phyloP scores from a whole-genome alignment of 352 stramenopile species.

The Globisporangium alternatum region DNA sequence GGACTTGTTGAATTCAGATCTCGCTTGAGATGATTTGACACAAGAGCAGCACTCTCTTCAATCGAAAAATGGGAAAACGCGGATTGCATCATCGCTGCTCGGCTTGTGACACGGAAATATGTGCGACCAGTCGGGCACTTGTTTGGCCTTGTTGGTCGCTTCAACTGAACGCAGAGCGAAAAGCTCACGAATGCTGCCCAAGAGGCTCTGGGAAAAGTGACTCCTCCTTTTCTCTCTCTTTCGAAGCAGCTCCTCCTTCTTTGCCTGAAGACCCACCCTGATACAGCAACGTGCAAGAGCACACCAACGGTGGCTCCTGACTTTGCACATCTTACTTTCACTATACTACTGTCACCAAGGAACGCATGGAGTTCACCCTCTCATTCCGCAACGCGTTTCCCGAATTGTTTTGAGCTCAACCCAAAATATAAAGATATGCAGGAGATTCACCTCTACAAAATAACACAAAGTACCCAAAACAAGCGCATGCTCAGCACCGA shows the following conservation, averaged over 20 bases:
- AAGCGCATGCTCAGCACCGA: neutral
- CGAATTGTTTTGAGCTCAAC: neutral
- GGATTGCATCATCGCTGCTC: neutral
- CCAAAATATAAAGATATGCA: neutral
- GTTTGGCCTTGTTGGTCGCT: too few species aligned
- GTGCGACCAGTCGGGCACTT: too few species aligned
- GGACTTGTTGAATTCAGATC: neutral
- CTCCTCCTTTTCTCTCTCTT: slow-evolving; percentile 7
- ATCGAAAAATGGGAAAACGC: too few species aligned
- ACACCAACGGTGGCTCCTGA: slow-evolving; percentile 4
- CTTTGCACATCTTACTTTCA: slow-evolving; percentile 4
- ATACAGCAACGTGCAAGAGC: neutral
- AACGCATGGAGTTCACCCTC: neutral
- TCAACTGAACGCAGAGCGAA: neutral
- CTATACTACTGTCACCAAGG: neutral
- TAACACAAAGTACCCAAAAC: neutral
- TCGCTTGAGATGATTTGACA: neutral
- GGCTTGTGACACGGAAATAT: too few species aligned
- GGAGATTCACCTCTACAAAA: neutral
- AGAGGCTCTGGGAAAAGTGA: slow-evolving; percentile 7
- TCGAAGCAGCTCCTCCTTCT: neutral
- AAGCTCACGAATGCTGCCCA: too few species aligned
- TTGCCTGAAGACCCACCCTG: neutral
- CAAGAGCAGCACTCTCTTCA: neutral
- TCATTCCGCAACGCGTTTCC: neutral